Evolutionary conservation across 495 filamentous ascomycete genomes (phyloP).

Genomic region (Pyrenula massariospora): DNA sequence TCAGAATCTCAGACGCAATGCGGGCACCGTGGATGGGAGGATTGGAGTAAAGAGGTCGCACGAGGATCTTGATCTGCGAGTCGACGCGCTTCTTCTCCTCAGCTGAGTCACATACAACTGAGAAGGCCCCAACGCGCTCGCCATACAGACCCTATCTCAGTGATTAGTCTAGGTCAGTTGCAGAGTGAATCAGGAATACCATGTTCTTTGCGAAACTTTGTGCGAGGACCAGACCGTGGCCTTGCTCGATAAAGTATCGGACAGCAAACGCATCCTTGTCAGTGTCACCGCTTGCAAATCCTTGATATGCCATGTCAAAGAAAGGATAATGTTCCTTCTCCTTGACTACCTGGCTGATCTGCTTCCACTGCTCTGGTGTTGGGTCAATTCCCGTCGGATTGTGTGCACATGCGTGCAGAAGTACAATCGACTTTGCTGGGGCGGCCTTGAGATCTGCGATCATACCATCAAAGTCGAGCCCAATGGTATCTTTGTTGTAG

Average conservation of each 20-base stretch:
- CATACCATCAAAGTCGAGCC: conserved; percentile 88
- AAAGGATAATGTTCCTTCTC: conserved; percentile 83
- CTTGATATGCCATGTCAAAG: conserved; percentile 99
- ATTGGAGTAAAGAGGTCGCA: conserved; percentile 96
- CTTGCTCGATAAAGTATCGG: conserved; percentile 82
- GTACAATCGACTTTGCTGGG: conserved; percentile 73
- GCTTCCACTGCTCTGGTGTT: conserved; percentile 81
- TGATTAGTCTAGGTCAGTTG: background rate
- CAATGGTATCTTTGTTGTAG: conserved; percentile 98
- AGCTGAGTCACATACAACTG: conserved; percentile 67
- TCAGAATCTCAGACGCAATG: conserved; percentile 85
- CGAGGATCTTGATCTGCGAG: conserved; percentile 95
- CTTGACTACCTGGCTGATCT: conserved; percentile 85
- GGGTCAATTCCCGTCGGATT: conserved; percentile 98
- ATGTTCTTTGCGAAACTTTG: conserved; percentile 99
- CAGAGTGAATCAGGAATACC: conserved; percentile 32
- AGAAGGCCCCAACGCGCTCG: conserved; percentile 96
- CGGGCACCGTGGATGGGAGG: conserved; percentile 93
- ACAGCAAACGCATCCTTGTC: conserved; percentile 87
- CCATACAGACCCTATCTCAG: conserved; percentile 77
- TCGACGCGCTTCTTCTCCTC: conserved; percentile 95
- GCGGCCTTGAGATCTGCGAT: conserved; percentile 82
- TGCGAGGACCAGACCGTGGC: conserved; percentile 77
- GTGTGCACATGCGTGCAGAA: conserved; percentile 95
- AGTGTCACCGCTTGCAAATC: conserved; percentile 88